A percentile compares a stretch with the other conserved stretches of the same genome.
phyloP scores from a whole-genome alignment of 1,139 yeast species.

The Hansenula anomala region DNA sequence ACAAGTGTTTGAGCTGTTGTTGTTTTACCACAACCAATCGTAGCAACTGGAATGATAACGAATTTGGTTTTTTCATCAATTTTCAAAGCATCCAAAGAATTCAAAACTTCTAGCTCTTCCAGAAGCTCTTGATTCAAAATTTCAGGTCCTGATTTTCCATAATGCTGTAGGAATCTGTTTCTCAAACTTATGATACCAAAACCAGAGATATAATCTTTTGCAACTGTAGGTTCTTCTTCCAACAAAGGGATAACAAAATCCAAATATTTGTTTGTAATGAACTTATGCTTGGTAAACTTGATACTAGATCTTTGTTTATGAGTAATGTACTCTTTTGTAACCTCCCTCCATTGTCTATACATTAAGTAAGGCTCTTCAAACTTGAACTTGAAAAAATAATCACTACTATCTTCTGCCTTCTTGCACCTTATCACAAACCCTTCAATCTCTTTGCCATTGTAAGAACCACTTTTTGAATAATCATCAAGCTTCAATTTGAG shows the following conservation, averaged over 20 bases:
- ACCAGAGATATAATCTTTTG: constrained; percentile 45
- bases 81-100: constrained; percentile 24
- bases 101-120: constrained; percentile 27
- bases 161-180: constrained; percentile 45
- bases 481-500: constrained; percentile 50
- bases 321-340: constrained; percentile 57
- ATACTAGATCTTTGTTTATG: constrained; percentile 38
- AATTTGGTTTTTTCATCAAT: constrained; percentile 41
- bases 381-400: constrained; percentile 86
- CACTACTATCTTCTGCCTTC: constrained; percentile 28
- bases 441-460: constrained; percentile 70
- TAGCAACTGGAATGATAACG: constrained; percentile 77
- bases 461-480: constrained; percentile 65
- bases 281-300: constrained; percentile 46
- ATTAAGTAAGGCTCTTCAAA: constrained; percentile 93
- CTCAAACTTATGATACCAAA: constrained; percentile 76
- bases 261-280: constrained; percentile 62
- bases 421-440: constrained; percentile 87
- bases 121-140: constrained; percentile 33
- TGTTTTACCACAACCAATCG: constrained; percentile 95
- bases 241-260: constrained; percentile 59
- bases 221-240: constrained; percentile 37
- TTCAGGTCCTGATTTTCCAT: constrained; percentile 43
- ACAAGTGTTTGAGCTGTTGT: constrained; percentile 64
- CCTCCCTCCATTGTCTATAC: constrained; percentile 89